Evolutionary conservation across 305 asterid species (phyloP), one percentile per base, ranked within the genome.

Genomic region (Petunia hybrid): DNA sequence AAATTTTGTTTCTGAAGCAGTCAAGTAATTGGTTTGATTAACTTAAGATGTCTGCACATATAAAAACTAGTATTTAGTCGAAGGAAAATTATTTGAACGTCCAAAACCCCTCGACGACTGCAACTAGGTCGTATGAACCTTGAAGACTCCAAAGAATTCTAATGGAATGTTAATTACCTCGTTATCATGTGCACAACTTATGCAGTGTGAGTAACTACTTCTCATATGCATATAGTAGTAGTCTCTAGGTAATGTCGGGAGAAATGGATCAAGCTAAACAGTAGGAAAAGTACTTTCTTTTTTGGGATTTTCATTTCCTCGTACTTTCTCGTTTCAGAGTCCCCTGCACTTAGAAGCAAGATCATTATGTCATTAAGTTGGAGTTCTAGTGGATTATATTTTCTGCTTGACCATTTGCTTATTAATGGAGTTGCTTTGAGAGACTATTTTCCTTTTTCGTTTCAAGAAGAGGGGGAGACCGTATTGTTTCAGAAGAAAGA

Each of bases 1-100:
- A 69, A 57, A 43, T 69, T 69, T 69, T 40, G 59, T 69, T 69
- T 60, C 5, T 59, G 39, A 45, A 43, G 76, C 59, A 69, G 41
- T 69, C 5, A 45, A 16, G 35, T 45, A 0, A 4, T 69, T 69
- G 4, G 76, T 43, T n/a, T n/a, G n/a, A n/a, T n/a, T n/a, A 69
- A 22, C 14, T 46, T 69, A n/a, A n/a, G 40, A 69, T 69, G 76
- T 45, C n/a, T 69, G 76, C 40, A 45, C 43, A 43, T 69, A 40
- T n/a, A n/a, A n/a, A n/a, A n/a, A n/a, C n/a, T n/a, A n/a, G n/a
- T n/a, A n/a, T n/a, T n/a, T n/a, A n/a, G n/a, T n/a, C n/a, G n/a
- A n/a, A n/a, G n/a, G n/a, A n/a, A n/a, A n/a, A n/a, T n/a, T n/a
- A n/a, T n/a, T n/a, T n/a, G 63, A 57, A 57, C n/a, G 31, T 57